Base-by-base conservation (phyloP, 2,329 filamentous ascomycete genomes). In the Ilyonectria robusta region DNA sequence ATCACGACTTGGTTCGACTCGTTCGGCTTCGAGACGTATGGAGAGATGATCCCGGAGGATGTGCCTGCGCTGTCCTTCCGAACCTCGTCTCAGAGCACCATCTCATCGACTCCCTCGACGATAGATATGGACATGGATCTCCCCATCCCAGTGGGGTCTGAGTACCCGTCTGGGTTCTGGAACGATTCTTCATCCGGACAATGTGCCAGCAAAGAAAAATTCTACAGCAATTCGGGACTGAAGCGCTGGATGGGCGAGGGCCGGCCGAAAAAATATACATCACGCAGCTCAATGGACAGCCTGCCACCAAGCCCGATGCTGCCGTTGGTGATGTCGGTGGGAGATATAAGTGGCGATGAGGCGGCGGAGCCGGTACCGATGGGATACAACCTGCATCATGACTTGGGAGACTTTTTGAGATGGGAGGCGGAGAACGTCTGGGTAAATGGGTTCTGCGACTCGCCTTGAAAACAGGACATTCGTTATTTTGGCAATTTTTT, bases 371-470 rank as follows among this genome's bases (percentile, higher is more conserved):
- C 76, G 29, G 83, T 87, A 59, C 86, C 87, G 0, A 90, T 91
- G 88, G 87, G 87, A 0, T 90, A 86, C 73, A 91, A 91, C 69
- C 80, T 91, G 2, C 84, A 84, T 11, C 86, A 89, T 67, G 88
- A 90, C 73, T 74, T 90, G 44, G 86, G 86, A 1, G 88, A 90
- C 67, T 90, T 88, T 70, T 73, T 91, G 54, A 82, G 80, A 61
- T 90, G 88, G 87, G 87, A 89, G 76, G 79, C 85, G 4, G 84
- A 88, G 70, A 81, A 88, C 61, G 83, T 84, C 2, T 85, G 81
- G 62, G 79, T 78, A 2, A 69, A 70, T 44, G 74, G 69, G 23
- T 76, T 78, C 35, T 78, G 75, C 65, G 59, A 57, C 33, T 65
- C 68, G 10, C 66, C 65, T 13, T 69, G 63, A 51, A 71, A 26